phyloP scores from a whole-genome alignment of 2,329 filamentous ascomycete genomes.

The Sporothrix brunneoviolacea region DNA sequence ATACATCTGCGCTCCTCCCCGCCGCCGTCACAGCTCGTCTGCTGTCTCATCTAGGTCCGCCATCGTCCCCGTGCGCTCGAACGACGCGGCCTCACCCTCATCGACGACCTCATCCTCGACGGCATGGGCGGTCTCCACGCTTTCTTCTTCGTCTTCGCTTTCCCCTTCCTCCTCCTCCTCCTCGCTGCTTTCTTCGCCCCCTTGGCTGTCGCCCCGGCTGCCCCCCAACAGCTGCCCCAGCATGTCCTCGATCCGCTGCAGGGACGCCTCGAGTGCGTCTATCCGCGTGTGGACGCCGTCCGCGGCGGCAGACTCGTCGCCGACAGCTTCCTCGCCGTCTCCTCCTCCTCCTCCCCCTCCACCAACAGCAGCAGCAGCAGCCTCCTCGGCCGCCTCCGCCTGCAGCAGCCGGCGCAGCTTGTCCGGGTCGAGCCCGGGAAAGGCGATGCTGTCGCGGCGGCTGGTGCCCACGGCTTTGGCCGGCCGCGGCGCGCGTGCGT shows the following conservation, averaged over 20 bases:
- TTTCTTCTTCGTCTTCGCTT: neutral
- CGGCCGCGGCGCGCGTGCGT: neutral
- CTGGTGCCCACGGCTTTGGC: slow-evolving; percentile 28
- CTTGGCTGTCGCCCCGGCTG: slow-evolving; percentile 15
- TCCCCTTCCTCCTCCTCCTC: neutral
- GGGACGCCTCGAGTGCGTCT: slow-evolving; percentile 43
- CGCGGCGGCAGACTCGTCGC: neutral
- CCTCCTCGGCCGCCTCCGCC: slow-evolving; percentile 19
- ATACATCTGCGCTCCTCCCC: too few relatives aligned
- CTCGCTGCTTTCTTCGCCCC: slow-evolving; percentile 44
- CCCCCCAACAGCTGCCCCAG: slow-evolving; percentile 22
- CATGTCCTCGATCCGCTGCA: slow-evolving; percentile 31
- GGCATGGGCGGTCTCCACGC: neutral
- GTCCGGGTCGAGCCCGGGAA: slow-evolving; percentile 40
- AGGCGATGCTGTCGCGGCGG: slow-evolving; percentile 50
- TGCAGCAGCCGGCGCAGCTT: slow-evolving; percentile 45
- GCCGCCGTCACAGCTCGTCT: slow-evolving; percentile 10
- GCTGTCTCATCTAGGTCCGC: slow-evolving; percentile 18
- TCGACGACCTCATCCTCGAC: slow-evolving; percentile 16
- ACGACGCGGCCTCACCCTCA: slow-evolving; percentile 9
- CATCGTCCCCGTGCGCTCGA: slow-evolving; percentile 19
- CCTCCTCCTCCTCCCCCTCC: neutral
- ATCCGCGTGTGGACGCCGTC: slow-evolving; percentile 39
- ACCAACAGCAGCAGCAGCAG: slow-evolving; percentile 35
- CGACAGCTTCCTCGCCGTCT: neutral